Evolutionary conservation across 257 asterid genomes (phyloP).

Genomic region (Gentiana straminea): DNA sequence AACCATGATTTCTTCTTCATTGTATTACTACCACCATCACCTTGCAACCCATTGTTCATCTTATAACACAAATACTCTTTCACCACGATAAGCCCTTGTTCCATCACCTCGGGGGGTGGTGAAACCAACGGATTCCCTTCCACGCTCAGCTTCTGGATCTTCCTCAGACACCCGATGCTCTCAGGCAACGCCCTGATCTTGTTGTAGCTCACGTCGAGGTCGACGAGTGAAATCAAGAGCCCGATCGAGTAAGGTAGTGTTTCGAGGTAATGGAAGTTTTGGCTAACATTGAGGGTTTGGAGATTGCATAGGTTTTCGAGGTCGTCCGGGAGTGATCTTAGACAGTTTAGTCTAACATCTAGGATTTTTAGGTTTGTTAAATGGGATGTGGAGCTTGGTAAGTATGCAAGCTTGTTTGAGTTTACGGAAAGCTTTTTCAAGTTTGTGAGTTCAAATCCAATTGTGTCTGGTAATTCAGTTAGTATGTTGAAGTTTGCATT

Average conservation of each 20-base stretch:
- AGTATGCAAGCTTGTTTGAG: constrained; percentile 62
- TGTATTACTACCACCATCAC: constrained; percentile 1
- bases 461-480: constrained; percentile 55
- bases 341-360: constrained; percentile 81
- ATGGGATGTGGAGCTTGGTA: constrained; percentile 76
- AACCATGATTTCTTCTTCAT: constrained; percentile 61
- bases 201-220: constrained; percentile 80
- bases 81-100: constrained; percentile 45
- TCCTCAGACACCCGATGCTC: constrained; percentile 70
- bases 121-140: constrained; percentile 79
- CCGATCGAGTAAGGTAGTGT: constrained; percentile 73
- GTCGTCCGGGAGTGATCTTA: constrained; percentile 70
- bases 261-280: constrained; percentile 63
- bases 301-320: constrained; percentile 76
- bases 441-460: constrained; percentile 68
- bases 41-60: constrained; percentile 35
- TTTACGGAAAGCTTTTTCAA: constrained; percentile 57
- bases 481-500: constrained; percentile 79
- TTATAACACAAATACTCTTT: constrained; percentile 55
- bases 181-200: constrained; percentile 49
- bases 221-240: constrained; percentile 61
- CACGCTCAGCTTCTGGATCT: constrained; percentile 55
- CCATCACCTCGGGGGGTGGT: constrained; percentile 55
- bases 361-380: constrained; percentile 57
- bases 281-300: constrained; percentile 62